Conservation (phyloP, 495 filamentous ascomycete species). For the Podospora conica region DNA sequence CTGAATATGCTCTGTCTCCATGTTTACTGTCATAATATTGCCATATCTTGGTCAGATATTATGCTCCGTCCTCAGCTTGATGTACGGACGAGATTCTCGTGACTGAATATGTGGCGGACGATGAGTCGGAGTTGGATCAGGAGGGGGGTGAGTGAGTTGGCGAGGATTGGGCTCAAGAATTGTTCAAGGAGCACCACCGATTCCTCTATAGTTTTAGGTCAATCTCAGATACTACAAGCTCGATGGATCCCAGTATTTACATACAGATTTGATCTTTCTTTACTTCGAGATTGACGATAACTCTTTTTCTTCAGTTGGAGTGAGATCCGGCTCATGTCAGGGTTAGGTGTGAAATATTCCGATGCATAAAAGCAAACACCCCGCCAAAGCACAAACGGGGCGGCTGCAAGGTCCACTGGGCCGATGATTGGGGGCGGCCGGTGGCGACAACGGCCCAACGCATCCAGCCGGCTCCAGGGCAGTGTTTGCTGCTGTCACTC, state of each 20-base stretch:
- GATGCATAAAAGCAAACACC: not conserved
- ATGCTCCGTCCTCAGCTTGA: not conserved
- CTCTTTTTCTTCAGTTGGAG: not conserved
- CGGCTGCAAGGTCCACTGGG: not conserved
- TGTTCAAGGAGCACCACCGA: not conserved
- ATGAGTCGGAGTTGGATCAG: not conserved
- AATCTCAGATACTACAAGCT: not conserved
- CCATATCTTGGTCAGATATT: not conserved
- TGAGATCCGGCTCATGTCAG: not conserved
- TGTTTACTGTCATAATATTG: constrained; percentile 2
- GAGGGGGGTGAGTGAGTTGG: not conserved
- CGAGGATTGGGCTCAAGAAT: not conserved
- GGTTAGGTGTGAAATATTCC: not conserved
- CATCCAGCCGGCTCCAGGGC: too few relatives aligned
- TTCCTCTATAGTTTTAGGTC: not conserved
- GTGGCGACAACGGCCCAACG: constrained; percentile 1
- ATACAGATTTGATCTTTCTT: not conserved
- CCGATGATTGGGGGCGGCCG: constrained; percentile 2
- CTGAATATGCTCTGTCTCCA: constrained; percentile 19
- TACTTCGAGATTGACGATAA: not conserved
- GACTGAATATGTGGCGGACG: not conserved
- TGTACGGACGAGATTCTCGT: too few relatives aligned
- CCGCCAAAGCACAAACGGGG: not conserved
- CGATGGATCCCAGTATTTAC: not conserved
- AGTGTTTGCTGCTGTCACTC: not conserved